A percentile compares a stretch with the other conserved stretches of the same genome.
Conservation (phyloP, 768 basidiomycete genomes). For the Phylloporus arenicola region DNA sequence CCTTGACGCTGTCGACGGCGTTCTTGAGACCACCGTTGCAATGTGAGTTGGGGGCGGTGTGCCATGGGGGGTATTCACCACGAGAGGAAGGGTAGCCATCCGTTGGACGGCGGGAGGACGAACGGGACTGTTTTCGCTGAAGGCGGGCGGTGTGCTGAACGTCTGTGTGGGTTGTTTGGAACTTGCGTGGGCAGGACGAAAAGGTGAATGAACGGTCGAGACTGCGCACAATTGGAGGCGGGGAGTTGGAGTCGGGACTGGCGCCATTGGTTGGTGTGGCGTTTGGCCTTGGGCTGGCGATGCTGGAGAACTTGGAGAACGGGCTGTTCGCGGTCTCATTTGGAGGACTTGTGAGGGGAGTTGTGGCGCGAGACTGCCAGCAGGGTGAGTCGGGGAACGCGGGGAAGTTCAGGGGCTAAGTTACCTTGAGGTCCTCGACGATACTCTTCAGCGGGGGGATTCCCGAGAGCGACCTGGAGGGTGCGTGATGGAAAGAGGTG, state of each 20-base stretch:
- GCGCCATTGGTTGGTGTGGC: constrained; percentile 13
- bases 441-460: constrained; percentile 55
- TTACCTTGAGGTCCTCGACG: constrained; percentile 78
- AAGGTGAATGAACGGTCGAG: constrained; percentile 25
- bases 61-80: constrained; percentile 33
- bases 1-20: constrained; percentile 64
- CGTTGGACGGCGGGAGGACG: constrained; percentile 43
- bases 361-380: constrained; percentile 35
- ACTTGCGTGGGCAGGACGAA: constrained; percentile 35
- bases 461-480: constrained; percentile 17
- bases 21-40: constrained; percentile 84
- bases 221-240: constrained; percentile 3
- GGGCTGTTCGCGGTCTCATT: constrained; percentile 54
- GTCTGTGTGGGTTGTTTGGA: constrained; percentile 46
- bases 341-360: constrained; percentile 39
- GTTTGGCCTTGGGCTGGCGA: constrained; percentile 26
- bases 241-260: neutral
- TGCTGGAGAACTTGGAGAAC: constrained; percentile 45
- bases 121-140: constrained; percentile 49
- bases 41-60: constrained; percentile 58
- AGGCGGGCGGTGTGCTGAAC: constrained; percentile 35
- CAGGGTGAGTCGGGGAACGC: neutral
- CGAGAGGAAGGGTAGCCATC: constrained; percentile 29
- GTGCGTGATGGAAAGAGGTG: constrained; percentile 13
- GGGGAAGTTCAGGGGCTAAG: neutral